Conservation (phyloP, 2,329 filamentous ascomycete genomes). For the Colletotrichum chrysophilum region DNA sequence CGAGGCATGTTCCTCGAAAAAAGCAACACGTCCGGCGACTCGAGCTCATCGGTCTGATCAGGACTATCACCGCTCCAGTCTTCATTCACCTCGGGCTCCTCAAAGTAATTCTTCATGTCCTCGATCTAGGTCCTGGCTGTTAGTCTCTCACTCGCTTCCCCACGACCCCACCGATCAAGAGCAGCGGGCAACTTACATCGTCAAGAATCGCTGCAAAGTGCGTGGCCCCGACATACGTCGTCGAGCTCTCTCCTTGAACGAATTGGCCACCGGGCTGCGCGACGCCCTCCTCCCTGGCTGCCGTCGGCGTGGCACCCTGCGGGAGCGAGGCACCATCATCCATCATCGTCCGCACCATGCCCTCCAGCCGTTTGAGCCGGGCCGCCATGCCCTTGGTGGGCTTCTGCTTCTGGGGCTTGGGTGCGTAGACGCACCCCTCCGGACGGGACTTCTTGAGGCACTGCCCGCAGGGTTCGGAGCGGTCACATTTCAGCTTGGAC, state of each 20-base stretch:
- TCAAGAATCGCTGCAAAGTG: conserved; percentile 66
- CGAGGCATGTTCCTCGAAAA: conserved; percentile 41
- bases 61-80: conserved; percentile 34
- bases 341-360: conserved; percentile 63
- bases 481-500: conserved; percentile 64
- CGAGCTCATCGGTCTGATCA: conserved; percentile 36
- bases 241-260: conserved; percentile 45
- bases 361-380: conserved; percentile 59
- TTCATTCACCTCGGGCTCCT: conserved; percentile 44
- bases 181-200: conserved; percentile 48
- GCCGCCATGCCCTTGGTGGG: conserved; percentile 57
- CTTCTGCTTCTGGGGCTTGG: conserved; percentile 44
- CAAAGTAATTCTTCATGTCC: conserved; percentile 63
- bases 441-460: conserved; percentile 54
- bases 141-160: not conserved
- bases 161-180: not conserved
- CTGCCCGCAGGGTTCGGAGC: conserved; percentile 55
- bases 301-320: not conserved
- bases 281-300: conserved; percentile 9
- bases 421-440: conserved; percentile 54
- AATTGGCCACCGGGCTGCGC: conserved; percentile 42
- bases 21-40: conserved; percentile 48
- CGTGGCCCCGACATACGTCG: conserved; percentile 63
- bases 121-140: conserved; percentile 50
- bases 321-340: conserved; percentile 31